phyloP scores from a whole-genome alignment of 208 protist species.

The Trypanosoma rangeli region DNA sequence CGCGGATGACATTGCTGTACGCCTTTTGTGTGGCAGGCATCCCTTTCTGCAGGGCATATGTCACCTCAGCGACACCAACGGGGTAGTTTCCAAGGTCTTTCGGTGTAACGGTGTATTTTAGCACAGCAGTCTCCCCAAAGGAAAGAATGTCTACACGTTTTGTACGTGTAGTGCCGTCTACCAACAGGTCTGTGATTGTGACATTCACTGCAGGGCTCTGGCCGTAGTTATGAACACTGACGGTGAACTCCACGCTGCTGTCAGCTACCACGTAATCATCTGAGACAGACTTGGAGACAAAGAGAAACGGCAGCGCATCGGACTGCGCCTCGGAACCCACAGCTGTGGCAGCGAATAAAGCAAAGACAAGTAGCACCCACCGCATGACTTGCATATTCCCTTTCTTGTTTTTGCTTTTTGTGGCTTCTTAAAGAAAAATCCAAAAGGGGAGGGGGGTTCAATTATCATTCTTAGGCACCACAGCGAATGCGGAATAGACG shows the following conservation, averaged over 20 bases:
- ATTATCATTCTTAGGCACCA: too few species aligned
- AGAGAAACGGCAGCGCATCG: conserved; percentile 55
- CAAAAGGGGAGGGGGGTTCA: neutral
- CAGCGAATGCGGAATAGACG: too few species aligned
- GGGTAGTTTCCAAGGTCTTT: conserved; percentile 65
- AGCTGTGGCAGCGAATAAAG: conserved; percentile 11
- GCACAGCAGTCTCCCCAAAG: conserved; percentile 52
- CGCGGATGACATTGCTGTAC: conserved; percentile 84
- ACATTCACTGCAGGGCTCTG: conserved; percentile 79
- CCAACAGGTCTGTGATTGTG: conserved; percentile 58
- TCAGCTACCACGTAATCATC: conserved; percentile 77
- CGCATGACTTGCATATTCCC: conserved; percentile 14
- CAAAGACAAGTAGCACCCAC: conserved; percentile 19
- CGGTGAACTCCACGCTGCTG: conserved; percentile 64
- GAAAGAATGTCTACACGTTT: conserved; percentile 53
- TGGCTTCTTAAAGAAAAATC: neutral
- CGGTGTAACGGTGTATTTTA: conserved; percentile 79
- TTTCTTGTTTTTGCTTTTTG: neutral
- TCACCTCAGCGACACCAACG: conserved; percentile 63
- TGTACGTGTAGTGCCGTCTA: conserved; percentile 48
- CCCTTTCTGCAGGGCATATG: conserved; percentile 73
- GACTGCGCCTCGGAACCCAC: conserved; percentile 21
- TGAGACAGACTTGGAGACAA: conserved; percentile 78
- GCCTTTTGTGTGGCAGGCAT: conserved; percentile 46
- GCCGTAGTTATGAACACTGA: conserved; percentile 79